Evolutionary conservation across 352 stramenopile species (phyloP).

Genomic region (Pythium pectinolyticum): DNA sequence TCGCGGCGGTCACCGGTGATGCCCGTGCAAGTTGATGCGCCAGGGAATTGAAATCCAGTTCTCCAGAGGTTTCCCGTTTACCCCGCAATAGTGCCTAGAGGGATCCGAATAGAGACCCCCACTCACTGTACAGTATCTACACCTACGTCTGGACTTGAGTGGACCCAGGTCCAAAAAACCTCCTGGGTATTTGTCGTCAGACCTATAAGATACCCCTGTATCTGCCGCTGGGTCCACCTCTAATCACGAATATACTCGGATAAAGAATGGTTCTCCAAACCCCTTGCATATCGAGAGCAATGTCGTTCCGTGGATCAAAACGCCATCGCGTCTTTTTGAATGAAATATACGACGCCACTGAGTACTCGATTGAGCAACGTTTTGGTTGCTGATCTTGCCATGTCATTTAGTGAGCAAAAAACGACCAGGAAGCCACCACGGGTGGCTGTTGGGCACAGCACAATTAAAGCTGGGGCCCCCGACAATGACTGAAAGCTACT

Average conservation of each 20-base stretch:
- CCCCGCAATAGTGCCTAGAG: no score
- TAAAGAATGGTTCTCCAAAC: not conserved
- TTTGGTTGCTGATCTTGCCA: no score
- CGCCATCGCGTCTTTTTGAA: not conserved
- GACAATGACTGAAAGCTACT: not conserved
- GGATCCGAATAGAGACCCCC: no score
- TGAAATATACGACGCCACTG: not conserved
- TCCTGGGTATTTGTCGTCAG: not conserved
- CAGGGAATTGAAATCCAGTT: no score
- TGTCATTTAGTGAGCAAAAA: no score
- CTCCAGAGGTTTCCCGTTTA: no score
- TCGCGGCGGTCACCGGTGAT: no score
- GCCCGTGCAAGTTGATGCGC: no score
- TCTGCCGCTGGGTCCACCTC: conserved; percentile 1
- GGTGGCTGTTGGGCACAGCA: no score
- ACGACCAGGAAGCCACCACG: no score
- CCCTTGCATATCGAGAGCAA: not conserved
- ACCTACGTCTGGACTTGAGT: not conserved
- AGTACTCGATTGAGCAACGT: no score
- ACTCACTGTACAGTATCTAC: conserved; percentile 14
- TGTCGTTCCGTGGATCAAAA: not conserved
- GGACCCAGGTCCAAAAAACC: conserved; percentile 2
- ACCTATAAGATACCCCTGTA: not conserved
- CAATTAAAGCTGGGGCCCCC: no score
- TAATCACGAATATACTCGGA: not conserved